A percentile compares a stretch with the other conserved stretches of the same genome.
These are phyloP conservation scores for Mortierella sp. DNA, from an alignment of 371 early-diverging fungal species.

Conservation along the genomic window DNA sequence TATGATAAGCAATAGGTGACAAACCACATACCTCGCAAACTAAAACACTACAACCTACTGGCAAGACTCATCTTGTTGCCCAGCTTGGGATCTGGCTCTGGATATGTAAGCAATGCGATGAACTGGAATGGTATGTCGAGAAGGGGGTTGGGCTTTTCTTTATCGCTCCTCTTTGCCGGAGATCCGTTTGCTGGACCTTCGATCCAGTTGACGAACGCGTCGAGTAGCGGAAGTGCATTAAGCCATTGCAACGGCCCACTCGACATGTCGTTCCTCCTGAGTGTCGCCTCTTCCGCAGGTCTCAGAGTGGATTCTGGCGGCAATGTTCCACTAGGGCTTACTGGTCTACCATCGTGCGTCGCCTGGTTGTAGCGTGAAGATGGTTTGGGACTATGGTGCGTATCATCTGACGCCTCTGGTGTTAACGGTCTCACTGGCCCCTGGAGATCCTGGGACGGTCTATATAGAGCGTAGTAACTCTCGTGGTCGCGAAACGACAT, in stretches of 20 bases:
- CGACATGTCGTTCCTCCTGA: no score
- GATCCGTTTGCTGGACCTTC: slow-evolving; percentile 13
- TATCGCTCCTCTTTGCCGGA: slow-evolving; percentile 10
- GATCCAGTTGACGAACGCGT: slow-evolving; percentile 25
- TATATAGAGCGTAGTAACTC: neutral
- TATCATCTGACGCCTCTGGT: no score
- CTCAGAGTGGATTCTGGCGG: no score
- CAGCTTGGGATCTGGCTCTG: slow-evolving; percentile 49
- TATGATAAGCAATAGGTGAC: neutral
- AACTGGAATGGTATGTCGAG: slow-evolving; percentile 55
- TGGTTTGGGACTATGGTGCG: no score
- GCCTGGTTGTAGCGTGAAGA: no score
- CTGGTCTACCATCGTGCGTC: no score
- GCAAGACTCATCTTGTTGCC: slow-evolving; percentile 42
- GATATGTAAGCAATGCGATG: slow-evolving; percentile 55
- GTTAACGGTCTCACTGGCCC: neutral
- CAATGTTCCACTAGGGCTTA: no score
- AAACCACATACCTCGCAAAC: neutral
- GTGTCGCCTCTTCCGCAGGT: no score
- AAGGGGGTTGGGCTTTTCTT: slow-evolving; percentile 29
- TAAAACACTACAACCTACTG: slow-evolving; percentile 14
- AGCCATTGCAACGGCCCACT: no score
- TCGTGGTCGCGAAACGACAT: slow-evolving; percentile 2
- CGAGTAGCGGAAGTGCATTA: slow-evolving; percentile 8
- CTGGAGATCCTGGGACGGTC: neutral